These are phyloP conservation scores for Pseudogymnoascus sp. DNA, from an alignment of 2,329 filamentous ascomycete species.

Conservation along the genomic window DNA sequence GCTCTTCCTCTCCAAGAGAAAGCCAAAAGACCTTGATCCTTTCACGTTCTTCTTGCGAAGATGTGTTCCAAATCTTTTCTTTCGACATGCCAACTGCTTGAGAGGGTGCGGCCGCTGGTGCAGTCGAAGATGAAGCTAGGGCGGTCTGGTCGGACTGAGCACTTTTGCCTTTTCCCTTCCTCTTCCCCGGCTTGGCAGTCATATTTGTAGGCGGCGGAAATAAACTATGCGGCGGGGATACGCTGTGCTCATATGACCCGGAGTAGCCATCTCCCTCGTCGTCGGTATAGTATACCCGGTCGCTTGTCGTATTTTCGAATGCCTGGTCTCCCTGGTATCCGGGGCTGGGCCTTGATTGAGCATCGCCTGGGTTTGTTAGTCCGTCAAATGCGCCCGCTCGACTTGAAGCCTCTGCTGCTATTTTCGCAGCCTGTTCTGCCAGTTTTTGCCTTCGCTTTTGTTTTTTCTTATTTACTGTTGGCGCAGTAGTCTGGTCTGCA, in stretches of 20 bases:
- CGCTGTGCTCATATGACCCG: slow-evolving; percentile 25
- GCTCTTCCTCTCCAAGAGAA: slow-evolving; percentile 84
- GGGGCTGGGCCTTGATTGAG: neutral
- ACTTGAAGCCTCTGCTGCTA: slow-evolving; percentile 20
- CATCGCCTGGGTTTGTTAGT: neutral
- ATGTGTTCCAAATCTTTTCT: slow-evolving; percentile 96
- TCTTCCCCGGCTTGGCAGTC: slow-evolving; percentile 29
- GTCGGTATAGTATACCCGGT: slow-evolving; percentile 48
- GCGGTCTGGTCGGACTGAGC: slow-evolving; percentile 12
- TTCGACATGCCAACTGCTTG: slow-evolving; percentile 36
- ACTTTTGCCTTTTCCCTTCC: slow-evolving; percentile 31
- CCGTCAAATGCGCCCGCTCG: neutral
- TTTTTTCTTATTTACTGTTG: slow-evolving; percentile 80
- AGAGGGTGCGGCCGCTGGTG: slow-evolving; percentile 33
- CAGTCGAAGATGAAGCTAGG: slow-evolving; percentile 21
- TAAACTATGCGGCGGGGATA: slow-evolving; percentile 23
- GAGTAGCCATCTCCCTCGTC: slow-evolving; percentile 33
- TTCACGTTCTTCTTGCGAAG: slow-evolving; percentile 86
- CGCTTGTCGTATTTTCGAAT: slow-evolving; percentile 27
- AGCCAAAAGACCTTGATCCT: slow-evolving; percentile 99
- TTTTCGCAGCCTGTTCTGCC: slow-evolving; percentile 46
- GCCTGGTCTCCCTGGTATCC: slow-evolving; percentile 30
- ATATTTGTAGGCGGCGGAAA: slow-evolving; percentile 16
- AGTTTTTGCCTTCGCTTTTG: slow-evolving; percentile 83
- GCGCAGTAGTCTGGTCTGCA: slow-evolving; percentile 30